These are phyloP conservation scores for Polygonum aviculare DNA, from an alignment of 148 eudicot genomes.

Conservation along the genomic window DNA sequence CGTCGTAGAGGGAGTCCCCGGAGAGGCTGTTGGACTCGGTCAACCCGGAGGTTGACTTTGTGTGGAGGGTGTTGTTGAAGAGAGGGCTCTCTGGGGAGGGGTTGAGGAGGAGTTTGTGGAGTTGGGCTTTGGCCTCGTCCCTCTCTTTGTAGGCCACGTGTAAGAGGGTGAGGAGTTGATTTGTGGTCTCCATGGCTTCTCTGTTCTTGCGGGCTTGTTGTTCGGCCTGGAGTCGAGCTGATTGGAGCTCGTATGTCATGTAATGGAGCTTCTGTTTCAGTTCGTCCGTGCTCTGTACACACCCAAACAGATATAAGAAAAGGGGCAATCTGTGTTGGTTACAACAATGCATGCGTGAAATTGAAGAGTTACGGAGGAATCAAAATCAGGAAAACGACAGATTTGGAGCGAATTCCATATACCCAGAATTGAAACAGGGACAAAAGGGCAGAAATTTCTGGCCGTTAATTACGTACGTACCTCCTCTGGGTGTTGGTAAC, in stretches of 20 bases:
- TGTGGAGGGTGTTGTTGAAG: slow-evolving; percentile 16
- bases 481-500: slow-evolving; percentile 11
- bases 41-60: slow-evolving; percentile 31
- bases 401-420: not conserved
- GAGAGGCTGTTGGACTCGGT: slow-evolving; percentile 56
- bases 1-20: slow-evolving; percentile 16
- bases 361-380: not conserved
- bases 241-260: slow-evolving; percentile 46
- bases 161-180: slow-evolving; percentile 30
- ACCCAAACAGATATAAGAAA: slow-evolving; percentile 6
- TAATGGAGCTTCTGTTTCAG: slow-evolving; percentile 45
- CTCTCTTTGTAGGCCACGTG: slow-evolving; percentile 42
- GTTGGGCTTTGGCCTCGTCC: slow-evolving; percentile 58
- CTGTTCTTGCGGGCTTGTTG: slow-evolving; percentile 32
- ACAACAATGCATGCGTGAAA: not conserved
- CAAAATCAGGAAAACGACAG: not conserved
- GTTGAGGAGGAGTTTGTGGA: slow-evolving; percentile 35
- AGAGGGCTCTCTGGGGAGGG: slow-evolving; percentile 6
- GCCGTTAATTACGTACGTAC: no score
- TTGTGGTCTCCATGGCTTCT: slow-evolving; percentile 29
- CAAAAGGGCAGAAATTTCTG: no score
- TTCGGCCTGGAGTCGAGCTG: slow-evolving; percentile 26
- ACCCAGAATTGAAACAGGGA: no score
- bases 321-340: not conserved
- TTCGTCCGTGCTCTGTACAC: slow-evolving; percentile 40